Base-by-base conservation (phyloP, 2,329 filamentous ascomycete species). In the Thielaviopsis ethacetica region DNA sequence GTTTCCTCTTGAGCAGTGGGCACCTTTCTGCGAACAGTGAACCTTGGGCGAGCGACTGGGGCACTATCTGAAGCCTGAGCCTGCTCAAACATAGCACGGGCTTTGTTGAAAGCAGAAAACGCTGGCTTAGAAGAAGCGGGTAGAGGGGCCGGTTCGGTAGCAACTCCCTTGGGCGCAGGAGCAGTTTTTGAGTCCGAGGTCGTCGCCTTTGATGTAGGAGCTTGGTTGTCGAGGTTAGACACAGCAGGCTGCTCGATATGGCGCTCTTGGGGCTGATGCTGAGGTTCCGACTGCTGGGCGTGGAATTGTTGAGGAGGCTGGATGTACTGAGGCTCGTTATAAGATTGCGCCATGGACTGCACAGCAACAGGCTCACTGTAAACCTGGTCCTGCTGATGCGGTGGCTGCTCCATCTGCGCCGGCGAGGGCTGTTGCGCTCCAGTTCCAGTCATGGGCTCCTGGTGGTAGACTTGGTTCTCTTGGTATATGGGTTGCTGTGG, bases 401-500 rank as follows among this genome's bases (percentile, higher is more conserved):
- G 10, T 2, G 6, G 6, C 15, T 44, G 38, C 12, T 44, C 15
- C n/a, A 44, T 17, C 10, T 44, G 38, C 10, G 17, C 17, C 13
- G 38, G 38, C 17, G 17, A 9, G 12, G 38, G 38, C 38, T 44
- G 38, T 17, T 12, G 15, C 3, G 13, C 3, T 6, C 13, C 13
- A 10, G 34, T 13, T 41, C 38, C 38, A n/a, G 15, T 15, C 38
- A n/a, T 44, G 38, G 38, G 38, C 38, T n/a, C 38, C 6, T 44
- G 38, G 10, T 17, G 22, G 24, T 58, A 58, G 7, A 26, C 41
- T 17, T 26, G 50, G 10, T 9, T 12, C 12, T 58, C 57, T 19
- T 53, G 51, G 41, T 58, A 58, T 17, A 55, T 30, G 19, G 19
- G 44, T 24, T 55, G 51, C 44, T 55, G 38, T 12, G 57, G 57